Evolutionary conservation across 768 basidiomycete species (phyloP).

Genomic region (Lactarius psammicola): DNA sequence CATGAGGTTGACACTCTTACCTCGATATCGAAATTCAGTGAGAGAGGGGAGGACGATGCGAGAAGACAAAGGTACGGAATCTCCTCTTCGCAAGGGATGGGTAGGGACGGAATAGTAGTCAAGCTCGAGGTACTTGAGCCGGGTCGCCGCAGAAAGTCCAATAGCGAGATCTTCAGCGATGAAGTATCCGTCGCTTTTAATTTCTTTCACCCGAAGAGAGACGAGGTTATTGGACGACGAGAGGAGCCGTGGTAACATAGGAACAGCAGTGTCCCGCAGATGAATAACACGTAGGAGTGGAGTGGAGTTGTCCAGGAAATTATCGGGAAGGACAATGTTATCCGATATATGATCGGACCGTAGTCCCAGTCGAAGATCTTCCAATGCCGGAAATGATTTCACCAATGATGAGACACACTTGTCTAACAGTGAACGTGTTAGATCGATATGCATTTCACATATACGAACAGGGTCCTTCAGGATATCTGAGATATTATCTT

Average conservation of each 20-base stretch:
- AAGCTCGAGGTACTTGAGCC: neutral
- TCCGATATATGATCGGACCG: neutral
- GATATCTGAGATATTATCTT: neutral
- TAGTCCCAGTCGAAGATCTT: neutral
- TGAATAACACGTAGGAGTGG: constrained; percentile 8
- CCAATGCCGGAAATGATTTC: neutral
- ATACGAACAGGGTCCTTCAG: constrained; percentile 7
- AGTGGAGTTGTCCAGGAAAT: neutral
- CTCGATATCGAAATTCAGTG: neutral
- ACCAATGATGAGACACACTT: neutral
- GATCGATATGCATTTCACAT: too few species aligned
- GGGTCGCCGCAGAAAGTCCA: constrained; percentile 1
- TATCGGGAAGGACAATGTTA: neutral
- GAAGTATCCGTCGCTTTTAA: neutral
- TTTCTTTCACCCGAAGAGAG: constrained; percentile 4
- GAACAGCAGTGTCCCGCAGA: neutral
- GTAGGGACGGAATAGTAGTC: neutral
- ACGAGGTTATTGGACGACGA: neutral
- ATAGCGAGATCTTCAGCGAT: neutral
- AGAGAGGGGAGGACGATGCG: neutral
- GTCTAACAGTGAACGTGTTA: too few species aligned
- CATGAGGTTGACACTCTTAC: neutral
- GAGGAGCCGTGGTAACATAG: constrained; percentile 5
- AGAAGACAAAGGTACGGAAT: too few species aligned
- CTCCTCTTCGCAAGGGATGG: too few species aligned